phyloP scores from a whole-genome alignment of 2,329 filamentous ascomycete species.

The Aspergillus fischeri region DNA sequence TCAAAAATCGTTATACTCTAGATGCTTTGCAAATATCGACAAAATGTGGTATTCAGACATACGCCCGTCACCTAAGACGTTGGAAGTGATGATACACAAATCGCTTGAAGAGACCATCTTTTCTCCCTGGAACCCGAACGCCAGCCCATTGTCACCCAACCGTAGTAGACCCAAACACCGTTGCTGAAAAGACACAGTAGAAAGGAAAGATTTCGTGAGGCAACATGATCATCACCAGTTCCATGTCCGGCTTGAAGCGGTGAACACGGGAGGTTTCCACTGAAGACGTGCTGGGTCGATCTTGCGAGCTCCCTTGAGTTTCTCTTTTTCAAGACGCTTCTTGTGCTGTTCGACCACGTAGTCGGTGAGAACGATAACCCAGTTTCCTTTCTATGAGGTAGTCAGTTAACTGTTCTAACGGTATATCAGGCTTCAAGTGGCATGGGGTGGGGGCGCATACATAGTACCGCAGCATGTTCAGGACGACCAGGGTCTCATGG shows the following conservation, averaged over 20 bases:
- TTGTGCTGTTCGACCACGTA: slow-evolving; percentile 67
- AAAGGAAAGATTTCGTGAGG: background rate
- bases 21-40: background rate
- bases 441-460: slow-evolving; percentile 33
- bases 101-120: background rate
- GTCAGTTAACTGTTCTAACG: slow-evolving; percentile 12
- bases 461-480: slow-evolving; percentile 93
- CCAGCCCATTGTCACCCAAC: background rate
- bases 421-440: background rate
- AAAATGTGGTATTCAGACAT: background rate
- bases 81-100: background rate
- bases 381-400: slow-evolving; percentile 67
- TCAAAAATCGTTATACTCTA: background rate
- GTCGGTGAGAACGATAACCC: slow-evolving; percentile 90
- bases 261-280: slow-evolving; percentile 96
- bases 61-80: background rate
- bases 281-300: slow-evolving; percentile 77
- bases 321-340: slow-evolving; percentile 73
- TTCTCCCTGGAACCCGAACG: background rate
- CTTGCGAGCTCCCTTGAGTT: slow-evolving; percentile 65
- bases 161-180: background rate
- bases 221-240: slow-evolving; percentile 67
- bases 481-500: slow-evolving; percentile 85
- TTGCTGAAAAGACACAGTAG: background rate
- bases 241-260: slow-evolving; percentile 85